phyloP scores from a whole-genome alignment of 805 yeast species.

The Starmerella floris region DNA sequence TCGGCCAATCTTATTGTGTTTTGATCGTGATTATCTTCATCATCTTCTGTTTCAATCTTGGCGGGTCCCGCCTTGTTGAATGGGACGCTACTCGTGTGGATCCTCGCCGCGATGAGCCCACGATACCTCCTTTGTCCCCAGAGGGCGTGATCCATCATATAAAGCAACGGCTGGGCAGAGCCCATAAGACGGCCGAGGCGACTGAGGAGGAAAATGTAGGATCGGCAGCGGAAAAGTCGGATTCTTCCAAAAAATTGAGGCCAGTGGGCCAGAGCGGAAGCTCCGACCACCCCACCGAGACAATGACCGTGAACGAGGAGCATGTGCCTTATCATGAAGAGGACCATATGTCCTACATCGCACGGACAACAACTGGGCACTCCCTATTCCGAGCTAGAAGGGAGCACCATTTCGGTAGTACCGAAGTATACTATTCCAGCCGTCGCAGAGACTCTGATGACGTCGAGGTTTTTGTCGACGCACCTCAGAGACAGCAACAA shows the following conservation, averaged over 20 bases:
- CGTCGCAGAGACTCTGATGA: conserved; percentile 2
- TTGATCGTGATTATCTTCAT: conserved; percentile 60
- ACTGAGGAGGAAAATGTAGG: not conserved
- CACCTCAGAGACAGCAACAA: not conserved
- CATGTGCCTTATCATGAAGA: conserved; percentile 3
- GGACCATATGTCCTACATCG: not conserved
- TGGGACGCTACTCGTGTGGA: conserved; percentile 44
- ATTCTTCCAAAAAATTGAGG: not conserved
- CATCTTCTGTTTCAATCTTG: conserved; percentile 58
- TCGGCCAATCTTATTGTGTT: conserved; percentile 75
- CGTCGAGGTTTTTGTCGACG: conserved; percentile 1
- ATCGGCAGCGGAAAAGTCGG: not conserved
- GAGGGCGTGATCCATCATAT: conserved; percentile 1
- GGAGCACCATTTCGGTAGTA: conserved; percentile 13
- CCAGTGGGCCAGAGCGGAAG: not conserved
- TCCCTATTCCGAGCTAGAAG: conserved; percentile 1
- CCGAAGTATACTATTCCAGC: conserved; percentile 12
- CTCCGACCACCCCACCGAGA: not conserved
- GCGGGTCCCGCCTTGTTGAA: conserved; percentile 56
- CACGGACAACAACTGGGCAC: not conserved
- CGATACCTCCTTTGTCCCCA: conserved; percentile 18
- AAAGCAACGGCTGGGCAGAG: not conserved
- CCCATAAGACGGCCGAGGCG: not conserved
- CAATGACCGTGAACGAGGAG: not conserved
- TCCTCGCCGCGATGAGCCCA: conserved; percentile 17